These are phyloP conservation scores for Russula lepida DNA, from an alignment of 768 basidiomycete genomes.

Conservation along the genomic window DNA sequence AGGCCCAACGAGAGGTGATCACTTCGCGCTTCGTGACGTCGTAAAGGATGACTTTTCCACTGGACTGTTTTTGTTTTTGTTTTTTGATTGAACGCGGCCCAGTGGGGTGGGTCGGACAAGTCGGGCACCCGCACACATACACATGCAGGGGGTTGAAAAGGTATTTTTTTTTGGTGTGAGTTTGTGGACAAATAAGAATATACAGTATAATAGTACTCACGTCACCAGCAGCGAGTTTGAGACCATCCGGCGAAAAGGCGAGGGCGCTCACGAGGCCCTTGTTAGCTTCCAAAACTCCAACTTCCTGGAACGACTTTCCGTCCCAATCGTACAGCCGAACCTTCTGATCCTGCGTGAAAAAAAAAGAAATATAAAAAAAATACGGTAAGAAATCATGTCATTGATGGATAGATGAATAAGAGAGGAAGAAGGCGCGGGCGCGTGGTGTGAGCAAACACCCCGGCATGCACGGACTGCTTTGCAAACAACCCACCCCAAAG, in stretches of 20 bases:
- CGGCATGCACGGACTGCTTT: constrained; percentile 12
- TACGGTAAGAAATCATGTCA: not conserved
- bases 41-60: constrained; percentile 74
- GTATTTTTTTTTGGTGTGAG: not conserved
- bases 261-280: constrained; percentile 64
- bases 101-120: too few relatives aligned
- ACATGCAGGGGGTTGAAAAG: too few relatives aligned
- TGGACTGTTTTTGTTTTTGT: constrained; percentile 43
- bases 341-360: constrained; percentile 53
- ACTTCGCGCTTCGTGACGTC: constrained; percentile 62
- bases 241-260: constrained; percentile 73
- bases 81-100: too few relatives aligned
- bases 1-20: constrained; percentile 73
- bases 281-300: constrained; percentile 53
- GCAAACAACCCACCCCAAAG: constrained; percentile 47
- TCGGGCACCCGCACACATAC: not conserved
- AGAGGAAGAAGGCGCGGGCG: not conserved
- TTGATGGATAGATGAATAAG: not conserved
- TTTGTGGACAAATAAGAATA: not conserved
- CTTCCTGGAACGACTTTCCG: constrained; percentile 51
- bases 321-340: constrained; percentile 69
- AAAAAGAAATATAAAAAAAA: not conserved
- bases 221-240: constrained; percentile 73
- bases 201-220: constrained; percentile 38
- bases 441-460: constrained; percentile 7